These are phyloP conservation scores for cucumber (Cucumis sativus) DNA, from an alignment of 306 rosid species.

Conservation along the genomic window Cucumber_9930_V3 NC_026658.2:16521001-16521500, in stretches of 20 bases:
- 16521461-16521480: not conserved
- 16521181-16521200: not conserved
- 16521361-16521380: not conserved
- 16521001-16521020: slow-evolving; percentile 1
- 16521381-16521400: not conserved
- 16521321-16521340: not conserved
- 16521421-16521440: not conserved
- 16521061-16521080: not conserved
- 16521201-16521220: not conserved
- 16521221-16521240: slow-evolving; percentile 6
- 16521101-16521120: not conserved
- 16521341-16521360: not conserved
- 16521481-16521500: not conserved
- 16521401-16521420: not conserved
- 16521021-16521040: not conserved
- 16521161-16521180: not conserved
- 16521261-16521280: not conserved
- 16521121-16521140: not conserved
- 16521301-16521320: not conserved
- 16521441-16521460: not conserved
- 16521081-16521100: not conserved
- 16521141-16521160: not conserved
- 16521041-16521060: not conserved
- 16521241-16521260: not conserved
- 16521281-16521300: not conserved